A percentile compares a stretch with the other conserved stretches of the same genome.
These are phyloP conservation scores for Rhizoclosmatium globosum DNA, from an alignment of 192 early-diverging fungal species.

Conservation along the genomic window DNA sequence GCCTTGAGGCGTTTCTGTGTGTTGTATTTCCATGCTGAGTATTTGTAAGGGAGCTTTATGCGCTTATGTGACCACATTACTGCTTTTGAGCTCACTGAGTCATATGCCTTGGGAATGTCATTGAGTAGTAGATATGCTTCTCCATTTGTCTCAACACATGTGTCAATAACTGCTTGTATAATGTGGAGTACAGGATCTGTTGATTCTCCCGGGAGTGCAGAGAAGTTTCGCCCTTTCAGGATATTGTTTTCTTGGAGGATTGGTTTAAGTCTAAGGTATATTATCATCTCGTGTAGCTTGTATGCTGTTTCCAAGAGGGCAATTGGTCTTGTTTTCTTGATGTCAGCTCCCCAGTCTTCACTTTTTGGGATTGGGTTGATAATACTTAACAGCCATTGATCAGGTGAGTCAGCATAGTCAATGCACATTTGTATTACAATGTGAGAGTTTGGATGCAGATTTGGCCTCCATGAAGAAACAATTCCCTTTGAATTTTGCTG, in stretches of 20 bases:
- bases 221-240: conserved; percentile 3
- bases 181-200: neutral
- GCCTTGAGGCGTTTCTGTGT: conserved; percentile 2
- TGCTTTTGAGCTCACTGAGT: neutral
- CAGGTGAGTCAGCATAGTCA: neutral
- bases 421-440: neutral
- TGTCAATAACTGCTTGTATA: neutral
- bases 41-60: neutral
- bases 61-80: neutral
- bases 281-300: neutral
- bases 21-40: conserved; percentile 6
- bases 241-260: neutral
- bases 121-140: neutral
- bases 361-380: neutral
- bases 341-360: neutral
- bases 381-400: neutral
- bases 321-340: neutral
- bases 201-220: conserved; percentile 5
- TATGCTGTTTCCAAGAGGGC: neutral
- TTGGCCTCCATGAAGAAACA: neutral
- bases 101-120: neutral
- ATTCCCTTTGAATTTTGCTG: neutral
- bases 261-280: neutral
- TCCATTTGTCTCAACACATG: neutral
- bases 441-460: neutral